Percentiles rank a stretch among this genome's conserved stretches.
Conservation (phyloP, 2,329 filamentous ascomycete genomes). For the Arachnomyces sp. region DNA sequence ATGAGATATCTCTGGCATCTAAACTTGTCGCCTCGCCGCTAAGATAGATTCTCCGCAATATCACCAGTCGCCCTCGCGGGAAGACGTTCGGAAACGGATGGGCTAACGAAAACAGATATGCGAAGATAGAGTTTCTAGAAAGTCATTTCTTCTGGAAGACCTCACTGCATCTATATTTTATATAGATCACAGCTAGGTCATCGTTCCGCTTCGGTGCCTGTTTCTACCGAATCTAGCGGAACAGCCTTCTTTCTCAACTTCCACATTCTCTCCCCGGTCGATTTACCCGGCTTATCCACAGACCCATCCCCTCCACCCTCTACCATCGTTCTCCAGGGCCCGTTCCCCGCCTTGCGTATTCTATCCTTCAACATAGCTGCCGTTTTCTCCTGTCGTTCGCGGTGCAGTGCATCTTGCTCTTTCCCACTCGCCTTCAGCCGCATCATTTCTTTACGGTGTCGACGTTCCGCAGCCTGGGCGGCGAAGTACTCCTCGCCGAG, state of each 20-base stretch:
- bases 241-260: conserved; percentile 34
- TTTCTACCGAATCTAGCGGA: conserved; percentile 9
- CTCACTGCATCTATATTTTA: no score
- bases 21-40: no score
- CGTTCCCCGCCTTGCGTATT: conserved; percentile 28
- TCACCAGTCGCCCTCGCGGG: no score
- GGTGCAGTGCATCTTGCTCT: conserved; percentile 7
- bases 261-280: conserved; percentile 27
- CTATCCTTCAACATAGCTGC: conserved; percentile 26
- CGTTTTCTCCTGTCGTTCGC: conserved; percentile 14
- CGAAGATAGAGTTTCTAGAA: no score
- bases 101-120: no score
- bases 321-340: conserved; percentile 35
- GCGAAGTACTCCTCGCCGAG: conserved; percentile 37
- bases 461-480: conserved; percentile 29
- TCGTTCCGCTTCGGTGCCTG: conserved; percentile 31
- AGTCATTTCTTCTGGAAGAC: no score
- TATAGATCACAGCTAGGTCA: conserved; percentile 11
- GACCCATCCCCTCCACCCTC: conserved; percentile 23
- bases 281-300: conserved; percentile 3
- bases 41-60: no score
- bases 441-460: conserved; percentile 20
- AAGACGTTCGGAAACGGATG: no score
- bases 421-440: conserved; percentile 15
- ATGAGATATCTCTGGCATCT: no score